Evolutionary conservation across 75 land plant species (phyloP), one percentile per base, ranked within the genome.

Genomic region (Selaginella tamariscina): DNA sequence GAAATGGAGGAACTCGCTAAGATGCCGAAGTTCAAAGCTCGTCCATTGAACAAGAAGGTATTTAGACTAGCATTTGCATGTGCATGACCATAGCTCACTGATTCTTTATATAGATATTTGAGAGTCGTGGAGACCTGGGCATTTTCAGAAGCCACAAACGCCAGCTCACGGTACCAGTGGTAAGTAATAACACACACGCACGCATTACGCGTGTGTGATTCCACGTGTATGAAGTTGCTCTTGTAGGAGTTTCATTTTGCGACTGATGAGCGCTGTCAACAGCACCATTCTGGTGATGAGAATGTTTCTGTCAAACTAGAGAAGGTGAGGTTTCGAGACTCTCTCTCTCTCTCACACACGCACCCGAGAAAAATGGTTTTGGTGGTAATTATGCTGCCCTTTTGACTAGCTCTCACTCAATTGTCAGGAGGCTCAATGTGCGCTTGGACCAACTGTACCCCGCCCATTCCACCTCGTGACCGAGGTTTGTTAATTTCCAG

Each of bases 1-100:
- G 89, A 90, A 74, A 74, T 68, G 29, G 99, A 95, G 71, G 91
- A 85, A 70, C 88, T 95, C n/a, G 84, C 81, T 56, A 90, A 85
- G 56, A 54, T 81, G 30, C 99, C 87, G 2, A 82, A 82, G 62
- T 95, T 94, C 68, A 95, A 95, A 83, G 99, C 99, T 1, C 81
- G 85, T 65, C 99, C 92, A n/a, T 70, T 95, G 2, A 85, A 95
- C 64, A 95, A 81, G 62, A 87, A 82, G 85, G 99, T 90, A 68
- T 27, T n/a, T 28, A 9, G 44, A 13, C 56, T 30, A 13, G 55
- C 65, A 20, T 27, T 69, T 26, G 29, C 33, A 29, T 55, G 28
- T 33, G 11, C 56, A 13, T 64, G 31, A 1, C 29, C 24, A 27
- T 0, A 0, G 57, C 22, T 2, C 55, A 56, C 29, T 26, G 5